Evolutionary conservation across 83 land plant genomes (phyloP).

Genomic region (Picea engelmannii): DNA sequence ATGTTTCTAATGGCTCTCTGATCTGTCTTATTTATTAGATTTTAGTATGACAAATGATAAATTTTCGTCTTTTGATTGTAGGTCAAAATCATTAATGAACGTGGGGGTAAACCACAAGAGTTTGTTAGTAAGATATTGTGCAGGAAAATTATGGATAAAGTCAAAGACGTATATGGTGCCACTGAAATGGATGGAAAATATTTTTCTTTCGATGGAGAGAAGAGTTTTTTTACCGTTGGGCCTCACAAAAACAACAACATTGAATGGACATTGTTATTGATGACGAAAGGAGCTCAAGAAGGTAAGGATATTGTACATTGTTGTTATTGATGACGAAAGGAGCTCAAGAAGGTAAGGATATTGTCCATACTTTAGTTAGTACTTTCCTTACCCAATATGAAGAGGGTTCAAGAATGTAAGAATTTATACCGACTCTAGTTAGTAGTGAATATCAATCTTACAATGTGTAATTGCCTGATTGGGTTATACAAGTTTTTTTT

Average conservation of each 20-base stretch:
- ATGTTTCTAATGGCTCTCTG: not conserved
- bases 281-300: constrained; percentile 13
- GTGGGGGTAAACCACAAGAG: constrained; percentile 4
- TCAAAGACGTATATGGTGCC: constrained; percentile 40
- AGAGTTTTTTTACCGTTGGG: constrained; percentile 57
- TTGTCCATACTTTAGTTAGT: not conserved
- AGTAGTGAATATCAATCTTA: too few relatives aligned
- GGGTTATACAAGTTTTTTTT: too few relatives aligned
- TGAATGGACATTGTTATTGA: constrained; percentile 56
- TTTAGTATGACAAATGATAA: not conserved
- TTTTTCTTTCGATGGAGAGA: constrained; percentile 79
- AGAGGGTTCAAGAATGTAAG: too few relatives aligned
- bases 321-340: constrained; percentile 48
- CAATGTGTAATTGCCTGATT: too few relatives aligned
- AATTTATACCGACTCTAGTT: too few relatives aligned
- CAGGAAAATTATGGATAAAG: constrained; percentile 50
- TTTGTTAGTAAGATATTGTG: constrained; percentile 51
- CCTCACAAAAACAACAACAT: constrained; percentile 35
- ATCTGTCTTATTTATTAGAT: not conserved
- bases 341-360: not conserved
- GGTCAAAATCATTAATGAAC: constrained; percentile 46
- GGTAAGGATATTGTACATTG: constrained; percentile 1
- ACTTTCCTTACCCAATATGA: too few relatives aligned
- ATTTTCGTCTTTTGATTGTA: constrained; percentile 1
- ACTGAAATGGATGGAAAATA: constrained; percentile 41